These are phyloP conservation scores for Pilatotrama ljubarskyi DNA, from an alignment of 768 basidiomycete genomes.

Conservation along the genomic window DNA sequence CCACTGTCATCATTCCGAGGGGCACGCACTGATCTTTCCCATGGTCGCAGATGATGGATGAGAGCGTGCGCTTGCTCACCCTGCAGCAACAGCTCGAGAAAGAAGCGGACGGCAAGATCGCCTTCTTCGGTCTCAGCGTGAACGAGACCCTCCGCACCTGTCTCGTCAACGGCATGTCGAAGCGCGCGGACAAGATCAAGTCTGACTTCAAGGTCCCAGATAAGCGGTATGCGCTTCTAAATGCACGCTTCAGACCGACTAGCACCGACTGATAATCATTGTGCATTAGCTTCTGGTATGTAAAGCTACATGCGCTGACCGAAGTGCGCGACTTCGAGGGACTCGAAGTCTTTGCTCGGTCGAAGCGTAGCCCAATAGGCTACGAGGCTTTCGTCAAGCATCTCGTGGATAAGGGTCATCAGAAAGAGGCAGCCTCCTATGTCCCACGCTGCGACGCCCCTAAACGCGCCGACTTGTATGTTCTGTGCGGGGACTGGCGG, in stretches of 20 bases:
- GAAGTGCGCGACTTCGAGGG: conserved; percentile 82
- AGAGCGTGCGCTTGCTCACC: conserved; percentile 70
- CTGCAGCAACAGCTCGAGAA: conserved; percentile 87
- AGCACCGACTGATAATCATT: background rate
- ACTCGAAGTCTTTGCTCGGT: conserved; percentile 82
- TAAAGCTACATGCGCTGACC: conserved; percentile 84
- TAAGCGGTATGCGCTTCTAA: conserved; percentile 63
- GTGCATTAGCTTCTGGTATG: conserved; percentile 82
- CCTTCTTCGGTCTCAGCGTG: conserved; percentile 81
- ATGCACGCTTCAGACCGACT: background rate
- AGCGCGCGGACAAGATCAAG: conserved; percentile 87
- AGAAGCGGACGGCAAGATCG: conserved; percentile 75
- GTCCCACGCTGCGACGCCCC: conserved; percentile 84
- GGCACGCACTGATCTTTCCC: background rate
- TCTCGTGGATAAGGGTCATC: conserved; percentile 70
- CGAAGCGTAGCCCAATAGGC: conserved; percentile 90
- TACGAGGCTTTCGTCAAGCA: conserved; percentile 89
- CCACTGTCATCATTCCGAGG: background rate
- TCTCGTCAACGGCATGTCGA: conserved; percentile 75
- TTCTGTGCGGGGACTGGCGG: conserved; percentile 89
- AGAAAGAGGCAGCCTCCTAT: conserved; percentile 74
- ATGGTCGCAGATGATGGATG: conserved; percentile 83
- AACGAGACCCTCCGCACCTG: conserved; percentile 85
- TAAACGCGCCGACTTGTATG: conserved; percentile 83
- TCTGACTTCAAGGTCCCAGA: conserved; percentile 93